Evolutionary conservation across 140 eudicot genomes (phyloP).

Genomic region (Bidens hawaiensis): DNA sequence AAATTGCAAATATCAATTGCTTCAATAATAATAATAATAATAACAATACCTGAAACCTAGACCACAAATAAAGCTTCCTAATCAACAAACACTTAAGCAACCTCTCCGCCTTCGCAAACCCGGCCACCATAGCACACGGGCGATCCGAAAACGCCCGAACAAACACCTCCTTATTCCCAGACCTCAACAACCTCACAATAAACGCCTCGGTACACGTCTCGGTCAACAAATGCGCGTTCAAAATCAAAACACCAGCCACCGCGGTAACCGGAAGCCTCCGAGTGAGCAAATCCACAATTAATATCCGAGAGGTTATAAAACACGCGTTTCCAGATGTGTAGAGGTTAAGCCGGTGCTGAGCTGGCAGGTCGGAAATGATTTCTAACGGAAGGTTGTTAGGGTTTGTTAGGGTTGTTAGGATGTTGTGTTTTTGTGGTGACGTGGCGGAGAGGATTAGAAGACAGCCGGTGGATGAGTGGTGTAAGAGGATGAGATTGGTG

Average conservation of each 20-base stretch:
- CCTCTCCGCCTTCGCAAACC: slow-evolving; percentile 86
- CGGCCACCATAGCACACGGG: slow-evolving; percentile 79
- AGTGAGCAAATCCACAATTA: slow-evolving; percentile 79
- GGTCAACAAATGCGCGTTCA: slow-evolving; percentile 63
- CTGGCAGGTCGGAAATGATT: slow-evolving; percentile 78
- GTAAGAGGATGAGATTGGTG: slow-evolving; percentile 57
- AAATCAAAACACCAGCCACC: slow-evolving; percentile 53
- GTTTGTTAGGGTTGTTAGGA: slow-evolving; percentile 33
- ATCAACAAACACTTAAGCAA: slow-evolving; percentile 61
- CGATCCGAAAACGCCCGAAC: slow-evolving; percentile 80
- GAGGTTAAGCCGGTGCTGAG: slow-evolving; percentile 54
- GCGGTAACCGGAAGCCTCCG: slow-evolving; percentile 43
- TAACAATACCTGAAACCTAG: slow-evolving; percentile 93
- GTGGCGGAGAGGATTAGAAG: slow-evolving; percentile 79
- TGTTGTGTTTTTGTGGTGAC: slow-evolving; percentile 59
- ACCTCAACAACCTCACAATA: slow-evolving; percentile 62
- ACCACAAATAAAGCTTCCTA: slow-evolving; percentile 79
- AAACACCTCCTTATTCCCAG: slow-evolving; percentile 29
- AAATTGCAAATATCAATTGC: no score
- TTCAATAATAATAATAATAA: no score
- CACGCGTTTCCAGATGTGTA: slow-evolving; percentile 57
- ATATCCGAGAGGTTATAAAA: slow-evolving; percentile 75
- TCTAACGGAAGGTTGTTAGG: slow-evolving; percentile 41
- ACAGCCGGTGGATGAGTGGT: slow-evolving; percentile 67
- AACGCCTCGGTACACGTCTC: slow-evolving; percentile 91